Evolutionary conservation across 306 rosid genomes (phyloP), one percentile per base, ranked within the genome.

Genomic region (Dalbergia cochinchinensis): DNA sequence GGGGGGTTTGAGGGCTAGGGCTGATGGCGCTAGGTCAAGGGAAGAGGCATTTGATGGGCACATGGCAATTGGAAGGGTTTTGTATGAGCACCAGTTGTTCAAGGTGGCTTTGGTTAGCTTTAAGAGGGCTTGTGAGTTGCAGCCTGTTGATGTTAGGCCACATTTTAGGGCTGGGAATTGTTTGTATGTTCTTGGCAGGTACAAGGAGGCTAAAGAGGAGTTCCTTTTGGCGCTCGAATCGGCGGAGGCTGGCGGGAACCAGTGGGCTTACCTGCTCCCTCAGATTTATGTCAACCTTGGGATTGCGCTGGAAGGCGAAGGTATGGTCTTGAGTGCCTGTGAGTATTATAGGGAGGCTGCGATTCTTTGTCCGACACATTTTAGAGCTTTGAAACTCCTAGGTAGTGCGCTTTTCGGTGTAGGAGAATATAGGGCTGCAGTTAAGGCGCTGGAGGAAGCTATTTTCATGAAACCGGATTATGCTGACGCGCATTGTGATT

Each of bases 291-390:
- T 93, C 50, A 96, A 96, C 60, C 94, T 96, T 4, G 99, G 99
- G 47, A 96, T 96, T 72, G 87, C 99, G 0, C 91, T 96, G 57
- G 99, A 96, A 92, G 97, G 98, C 11, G 99, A 96, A 87, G 99
- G 99, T 80, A 93, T 96, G 99, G 97, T 96, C 77, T 88, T 96
- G 86, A 96, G 99, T 83, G 98, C 99, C 47, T 93, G 99, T 81
- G 99, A 96, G 88, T 96, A 96, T 82, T 96, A 96, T 42, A 89
- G 99, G 73, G 99, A 96, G 67, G 99, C 99, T 75, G 99, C 99
- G 0, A 96, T 96, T 88, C 94, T 91, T 72, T 96, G 97, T 80
- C 98, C 99, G 6, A 96, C 98, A 0, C 99, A 96, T 87, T 96
- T 92, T 79, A 89, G 99, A 89, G 99, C 99, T 20, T 89, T 96